These are phyloP conservation scores for Amoebophrya sp. DNA, from an alignment of 169 alveolate genomes.

Conservation along the genomic window DNA sequence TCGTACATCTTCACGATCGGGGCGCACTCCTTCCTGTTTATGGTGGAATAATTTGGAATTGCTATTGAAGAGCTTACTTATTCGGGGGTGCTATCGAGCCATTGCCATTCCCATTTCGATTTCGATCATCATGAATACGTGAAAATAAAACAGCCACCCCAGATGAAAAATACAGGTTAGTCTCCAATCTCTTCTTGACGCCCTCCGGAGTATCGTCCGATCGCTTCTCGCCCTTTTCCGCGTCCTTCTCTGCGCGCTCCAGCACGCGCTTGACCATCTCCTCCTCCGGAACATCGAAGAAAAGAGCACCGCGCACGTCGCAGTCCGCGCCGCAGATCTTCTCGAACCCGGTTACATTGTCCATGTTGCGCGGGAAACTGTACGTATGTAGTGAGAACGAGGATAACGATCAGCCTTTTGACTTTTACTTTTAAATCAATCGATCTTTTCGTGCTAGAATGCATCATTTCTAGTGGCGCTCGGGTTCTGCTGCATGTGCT, in stretches of 20 bases:
- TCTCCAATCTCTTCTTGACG: background rate
- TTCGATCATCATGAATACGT: too few species aligned
- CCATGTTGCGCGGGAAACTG: conserved; percentile 17
- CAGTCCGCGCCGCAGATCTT: background rate
- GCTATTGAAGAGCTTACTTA: too few species aligned
- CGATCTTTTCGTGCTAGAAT: too few species aligned
- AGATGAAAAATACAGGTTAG: background rate
- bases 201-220: background rate
- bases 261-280: background rate
- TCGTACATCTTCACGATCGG: conserved; percentile 13
- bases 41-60: too few species aligned
- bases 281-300: background rate
- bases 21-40: background rate
- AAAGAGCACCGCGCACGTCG: background rate
- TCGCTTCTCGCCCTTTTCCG: background rate
- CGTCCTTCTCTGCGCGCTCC: background rate
- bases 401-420: too few species aligned
- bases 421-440: too few species aligned
- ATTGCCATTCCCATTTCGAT: too few species aligned
- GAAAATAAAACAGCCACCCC: too few species aligned
- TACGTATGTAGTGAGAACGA: background rate
- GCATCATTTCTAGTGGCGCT: too few species aligned
- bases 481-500: too few species aligned
- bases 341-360: background rate
- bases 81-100: too few species aligned